Evolutionary conservation across 2,329 filamentous ascomycete genomes (phyloP).

Genomic region (Neodidymelliopsis sp.): DNA sequence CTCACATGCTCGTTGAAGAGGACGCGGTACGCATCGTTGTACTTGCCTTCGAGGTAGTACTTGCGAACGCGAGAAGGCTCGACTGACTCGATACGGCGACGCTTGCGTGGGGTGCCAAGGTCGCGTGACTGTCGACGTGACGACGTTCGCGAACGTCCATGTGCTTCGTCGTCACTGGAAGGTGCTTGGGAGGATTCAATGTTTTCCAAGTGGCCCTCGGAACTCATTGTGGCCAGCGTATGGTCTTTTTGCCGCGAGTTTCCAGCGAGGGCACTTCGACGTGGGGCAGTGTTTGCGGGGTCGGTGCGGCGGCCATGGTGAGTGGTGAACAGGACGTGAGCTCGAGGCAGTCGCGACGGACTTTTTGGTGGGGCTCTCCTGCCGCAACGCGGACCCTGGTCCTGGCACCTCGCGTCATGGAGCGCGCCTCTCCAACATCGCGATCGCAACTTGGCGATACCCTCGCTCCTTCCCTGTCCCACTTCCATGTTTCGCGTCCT

Average conservation of each 20-base stretch:
- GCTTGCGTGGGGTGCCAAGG: conserved; percentile 32
- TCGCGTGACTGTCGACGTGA: conserved; percentile 22
- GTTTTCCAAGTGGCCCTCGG: conserved; percentile 19
- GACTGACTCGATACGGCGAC: conserved; percentile 31
- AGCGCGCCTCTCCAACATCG: conserved; percentile 17
- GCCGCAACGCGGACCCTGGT: conserved; percentile 14
- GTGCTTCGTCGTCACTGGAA: conserved; percentile 8
- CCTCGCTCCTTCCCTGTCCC: conserved; percentile 21
- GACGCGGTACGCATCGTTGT: conserved; percentile 54
- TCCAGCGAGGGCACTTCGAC: neutral
- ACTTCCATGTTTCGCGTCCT: conserved; percentile 41
- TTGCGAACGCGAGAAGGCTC: conserved; percentile 26
- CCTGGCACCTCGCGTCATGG: conserved; percentile 20
- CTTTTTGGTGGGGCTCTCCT: conserved; percentile 15
- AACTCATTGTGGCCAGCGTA: conserved; percentile 23
- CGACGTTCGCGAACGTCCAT: conserved; percentile 5
- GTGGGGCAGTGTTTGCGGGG: neutral
- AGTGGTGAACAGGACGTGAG: conserved; percentile 9
- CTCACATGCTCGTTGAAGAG: conserved; percentile 45
- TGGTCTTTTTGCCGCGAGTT: neutral
- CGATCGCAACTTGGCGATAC: conserved; percentile 27
- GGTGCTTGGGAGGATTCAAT: neutral
- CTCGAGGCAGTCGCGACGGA: neutral
- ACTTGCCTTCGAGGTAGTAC: conserved; percentile 49
- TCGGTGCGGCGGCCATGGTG: conserved; percentile 22